Base-by-base conservation (phyloP, 768 basidiomycete species). In the Hypsizygus marmoreus region DNA sequence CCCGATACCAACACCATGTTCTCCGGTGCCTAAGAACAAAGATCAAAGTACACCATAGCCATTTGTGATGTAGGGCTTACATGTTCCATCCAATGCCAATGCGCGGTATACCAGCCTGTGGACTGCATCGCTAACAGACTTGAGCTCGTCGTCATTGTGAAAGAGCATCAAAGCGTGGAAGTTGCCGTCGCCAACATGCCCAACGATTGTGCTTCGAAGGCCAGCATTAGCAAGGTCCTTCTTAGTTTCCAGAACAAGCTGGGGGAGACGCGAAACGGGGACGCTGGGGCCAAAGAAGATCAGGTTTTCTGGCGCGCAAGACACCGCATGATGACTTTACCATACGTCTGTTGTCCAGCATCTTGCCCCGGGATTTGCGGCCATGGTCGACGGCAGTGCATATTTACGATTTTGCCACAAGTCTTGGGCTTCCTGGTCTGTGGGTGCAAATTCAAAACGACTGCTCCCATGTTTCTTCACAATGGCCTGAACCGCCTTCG, bases 261-360 rank as follows among this genome's bases (percentile, higher is more conserved):
- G 75, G 3, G 86, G 84, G 13, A 89, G 71, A 36, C 75, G 73
- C 1, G 82, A 85, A 6, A 88, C 83, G 0, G 86, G 86, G 11
- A 90, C 86, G 52, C 82, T 85, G 42, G 9, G 7, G 31, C 14
- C 8, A 3, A 32, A 14, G 14, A 19, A 9, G 34, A n/a, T 45
- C 14, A 30, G 25, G 16, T 24, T 31, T 8, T 31, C 12, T 6
- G 4, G 26, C 39, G 34, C 20, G 33, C 3, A 20, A 16, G 14
- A 10, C 19, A 28, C 45, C 39, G 41, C 11, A 25, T 11, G 30
- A 35, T 22, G 12, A 13, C 63, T 71, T 47, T 65, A 90, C 90
- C 93, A 95, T 22, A 94, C 92, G 64, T 94, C 92, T 1, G 93
- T 95, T 17, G 84, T 87, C 91, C 90, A 94, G 49, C 80, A 82